Evolutionary conservation across 116 monocot genomes (phyloP).

Genomic region (Cymodocea nodosa): DNA sequence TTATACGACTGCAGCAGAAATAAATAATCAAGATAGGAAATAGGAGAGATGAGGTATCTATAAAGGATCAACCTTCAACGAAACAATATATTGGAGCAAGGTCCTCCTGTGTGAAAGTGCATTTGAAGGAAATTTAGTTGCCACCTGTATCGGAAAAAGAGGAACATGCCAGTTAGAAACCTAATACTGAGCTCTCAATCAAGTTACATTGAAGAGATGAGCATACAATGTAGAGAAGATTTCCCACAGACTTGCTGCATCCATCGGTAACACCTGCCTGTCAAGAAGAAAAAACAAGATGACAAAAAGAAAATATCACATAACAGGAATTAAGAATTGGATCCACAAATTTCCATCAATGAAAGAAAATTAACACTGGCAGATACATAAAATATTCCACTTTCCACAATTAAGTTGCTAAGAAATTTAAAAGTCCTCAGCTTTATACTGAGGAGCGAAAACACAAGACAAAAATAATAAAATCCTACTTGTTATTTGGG

Average conservation of each 20-base stretch:
- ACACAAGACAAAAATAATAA: too few relatives aligned
- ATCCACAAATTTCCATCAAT: too few relatives aligned
- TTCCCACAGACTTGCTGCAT: constrained; percentile 65
- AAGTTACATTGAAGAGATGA: not conserved
- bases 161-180: not conserved
- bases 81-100: constrained; percentile 51
- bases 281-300: too few relatives aligned
- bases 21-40: not conserved
- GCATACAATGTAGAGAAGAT: constrained; percentile 82
- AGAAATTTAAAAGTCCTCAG: too few relatives aligned
- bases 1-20: not conserved
- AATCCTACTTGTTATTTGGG: too few relatives aligned
- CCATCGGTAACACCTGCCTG: constrained; percentile 61
- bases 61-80: constrained; percentile 36
- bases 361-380: too few relatives aligned
- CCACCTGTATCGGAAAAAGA: constrained; percentile 32
- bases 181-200: not conserved
- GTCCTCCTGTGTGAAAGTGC: constrained; percentile 66
- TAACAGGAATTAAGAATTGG: not conserved
- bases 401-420: too few relatives aligned
- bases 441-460: too few relatives aligned
- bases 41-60: not conserved
- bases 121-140: constrained; percentile 64
- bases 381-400: too few relatives aligned
- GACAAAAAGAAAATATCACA: not conserved